Conservation (phyloP, 805 yeast species). For the Hanseniaspora pseudoguilliermondii region DNA sequence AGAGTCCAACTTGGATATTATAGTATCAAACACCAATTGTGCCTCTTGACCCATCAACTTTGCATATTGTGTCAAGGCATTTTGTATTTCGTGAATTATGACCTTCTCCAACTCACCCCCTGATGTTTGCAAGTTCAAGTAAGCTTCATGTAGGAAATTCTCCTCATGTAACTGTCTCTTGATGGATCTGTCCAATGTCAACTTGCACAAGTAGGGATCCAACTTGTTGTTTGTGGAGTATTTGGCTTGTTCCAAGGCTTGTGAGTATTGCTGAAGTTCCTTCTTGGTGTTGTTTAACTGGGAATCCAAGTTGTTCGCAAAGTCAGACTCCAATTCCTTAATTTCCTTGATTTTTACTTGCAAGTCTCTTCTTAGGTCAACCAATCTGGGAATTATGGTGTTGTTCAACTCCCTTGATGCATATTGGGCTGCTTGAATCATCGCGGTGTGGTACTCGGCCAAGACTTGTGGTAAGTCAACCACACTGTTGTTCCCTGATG, state of each 20-base stretch:
- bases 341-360: conserved; percentile 78
- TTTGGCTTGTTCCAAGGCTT: conserved; percentile 53
- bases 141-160: conserved; percentile 78
- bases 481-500: conserved; percentile 66
- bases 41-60: conserved; percentile 61
- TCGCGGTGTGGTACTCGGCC: conserved; percentile 48
- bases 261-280: conserved; percentile 41
- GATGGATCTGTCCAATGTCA: conserved; percentile 61
- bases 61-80: conserved; percentile 61
- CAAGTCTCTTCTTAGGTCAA: conserved; percentile 60
- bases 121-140: conserved; percentile 68
- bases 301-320: conserved; percentile 58
- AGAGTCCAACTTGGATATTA: conserved; percentile 51
- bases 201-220: conserved; percentile 74
- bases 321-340: conserved; percentile 68
- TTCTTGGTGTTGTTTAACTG: conserved; percentile 57
- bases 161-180: conserved; percentile 71
- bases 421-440: conserved; percentile 46
- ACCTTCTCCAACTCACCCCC: conserved; percentile 82
- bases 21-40: conserved; percentile 50
- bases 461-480: conserved; percentile 69
- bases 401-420: conserved; percentile 48
- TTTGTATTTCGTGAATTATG: conserved; percentile 76
- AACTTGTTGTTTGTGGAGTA: conserved; percentile 35
- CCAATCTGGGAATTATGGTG: conserved; percentile 53